Base-by-base conservation (phyloP, 1,139 yeast genomes). In the Arxiozyma bovina region DNA sequence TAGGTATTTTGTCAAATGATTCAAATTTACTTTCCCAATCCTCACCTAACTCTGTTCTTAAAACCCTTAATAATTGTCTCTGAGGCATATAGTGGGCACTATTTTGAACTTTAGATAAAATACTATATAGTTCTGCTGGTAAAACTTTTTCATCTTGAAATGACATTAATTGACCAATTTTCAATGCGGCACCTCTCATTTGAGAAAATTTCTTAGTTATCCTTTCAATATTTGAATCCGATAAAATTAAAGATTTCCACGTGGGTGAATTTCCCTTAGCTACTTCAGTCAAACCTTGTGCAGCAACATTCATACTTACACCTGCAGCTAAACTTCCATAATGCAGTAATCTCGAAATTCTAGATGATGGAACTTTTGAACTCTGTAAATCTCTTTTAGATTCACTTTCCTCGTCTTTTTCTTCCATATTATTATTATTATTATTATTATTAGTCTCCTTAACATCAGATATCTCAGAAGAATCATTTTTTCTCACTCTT, bases 131-230 rank as follows among this genome's bases (percentile, higher is more conserved):
- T 66, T 91, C 97, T 42, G 79, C 78, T 0, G 99, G 98, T 49
- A 93, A 74, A 40, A 93, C 81, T 42, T 87, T 78, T 55, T 87
- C 81, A 70, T 87, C 99, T 71, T 93, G 99, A 70, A 93, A 91
- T 2, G 96, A 88, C 70, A 94, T 74, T 85, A 93, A 81, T 72
- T 93, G 99, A 18, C 99, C 99, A 53, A 93, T 80, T 68, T 93
- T 93, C 64, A 93, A 77, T 2, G 99, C 99, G 2, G 99, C 99
- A 17, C 99, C 99, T 67, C 99, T 79, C 99, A 93, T 93, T 66
- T 87, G 83, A 53, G 94, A 83, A 63, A 93, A 82, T 69, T 89
- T 90, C 61, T 80, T 82, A 18, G 96, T 96, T 76, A 93, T 81
- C 53, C 95, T 74, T 64, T 93, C 96, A 50, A 93, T 83, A 69